Evolutionary conservation across 2,329 filamentous ascomycete species (phyloP), one percentile per base, ranked within the genome.

Genomic region (Ramularia endophylla): DNA sequence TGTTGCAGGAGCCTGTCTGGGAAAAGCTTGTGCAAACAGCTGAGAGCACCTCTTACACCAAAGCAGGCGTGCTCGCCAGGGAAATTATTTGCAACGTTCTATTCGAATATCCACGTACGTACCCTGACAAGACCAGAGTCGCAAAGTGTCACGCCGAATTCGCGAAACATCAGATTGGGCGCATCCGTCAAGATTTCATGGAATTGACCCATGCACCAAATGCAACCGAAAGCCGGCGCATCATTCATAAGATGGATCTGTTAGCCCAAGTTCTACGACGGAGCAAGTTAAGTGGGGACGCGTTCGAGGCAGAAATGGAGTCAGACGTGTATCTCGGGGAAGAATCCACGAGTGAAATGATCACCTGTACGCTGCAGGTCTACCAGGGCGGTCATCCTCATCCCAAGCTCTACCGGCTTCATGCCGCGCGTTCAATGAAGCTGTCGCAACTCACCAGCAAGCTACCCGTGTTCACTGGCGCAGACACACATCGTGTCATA

Each of bases 401-500:
- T 12, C 50, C 48, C 8, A 46, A 41, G 16, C 36, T 38, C 1
- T 42, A 49, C 19, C 39, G 40, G 2, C 43, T 57, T 15, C 47
- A 41, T 25, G 49, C 50, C 16, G 40, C 13, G 15, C 13, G 29
- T 12, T 31, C 44, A 3, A 51, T 41, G 2, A 52, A 36, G 9
- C 38, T 58, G 9, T 40, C 43, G 8, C 49, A 58, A 18, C 50
- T 61, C 7, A 42, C 36, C 8, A 40, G 38, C 9, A 44, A 41
- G 6, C 41, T 61, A 13, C 52, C 48, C 7, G 37, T 40, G 4
- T 34, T 49, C 15, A 58, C 56, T n/a, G 53, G 51, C 7, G 43
- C 56, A 9, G 27, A 32, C 4, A 41, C 51, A 8, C 47, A 55
- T 41, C 46, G 53, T 8, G 36, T 57, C 13, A 54, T 59, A 22